Conservation (phyloP, 208 protist species). For the Porcisia deanei region DNA sequence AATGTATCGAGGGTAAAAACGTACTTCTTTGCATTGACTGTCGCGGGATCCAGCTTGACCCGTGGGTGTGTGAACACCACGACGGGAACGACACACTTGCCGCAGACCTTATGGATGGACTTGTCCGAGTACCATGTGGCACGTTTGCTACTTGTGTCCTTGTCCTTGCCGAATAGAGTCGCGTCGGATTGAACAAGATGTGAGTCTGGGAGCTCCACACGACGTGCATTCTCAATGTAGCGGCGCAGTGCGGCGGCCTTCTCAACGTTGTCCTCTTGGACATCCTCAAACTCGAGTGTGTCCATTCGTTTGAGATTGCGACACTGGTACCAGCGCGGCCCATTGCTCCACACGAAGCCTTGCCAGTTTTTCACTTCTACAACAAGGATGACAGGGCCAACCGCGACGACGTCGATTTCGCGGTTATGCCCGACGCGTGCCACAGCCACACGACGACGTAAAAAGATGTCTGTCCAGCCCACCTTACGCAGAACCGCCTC, state of each 20-base stretch:
- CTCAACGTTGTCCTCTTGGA: constrained; percentile 79
- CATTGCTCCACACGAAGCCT: constrained; percentile 89
- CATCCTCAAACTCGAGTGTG: constrained; percentile 86
- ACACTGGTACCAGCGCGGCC: constrained; percentile 80
- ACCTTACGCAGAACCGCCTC: constrained; percentile 65
- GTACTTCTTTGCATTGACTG: constrained; percentile 59
- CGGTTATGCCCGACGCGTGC: constrained; percentile 82
- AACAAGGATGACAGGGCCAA: constrained; percentile 79
- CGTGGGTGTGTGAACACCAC: constrained; percentile 86
- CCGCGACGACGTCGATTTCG: constrained; percentile 88
- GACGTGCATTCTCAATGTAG: constrained; percentile 80
- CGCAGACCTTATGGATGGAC: constrained; percentile 72
- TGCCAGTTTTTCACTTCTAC: constrained; percentile 92
- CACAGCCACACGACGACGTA: constrained; percentile 76
- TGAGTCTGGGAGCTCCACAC: constrained; percentile 69
- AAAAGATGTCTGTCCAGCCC: constrained; percentile 80
- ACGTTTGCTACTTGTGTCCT: neutral
- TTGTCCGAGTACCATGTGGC: constrained; percentile 85
- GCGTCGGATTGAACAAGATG: constrained; percentile 14
- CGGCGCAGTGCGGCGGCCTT: constrained; percentile 84
- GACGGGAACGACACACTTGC: constrained; percentile 69
- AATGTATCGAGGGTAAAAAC: constrained; percentile 80
- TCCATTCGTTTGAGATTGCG: constrained; percentile 33
- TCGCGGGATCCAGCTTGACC: constrained; percentile 73
- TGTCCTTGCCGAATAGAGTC: constrained; percentile 3